Evolutionary conservation across 2,329 filamentous ascomycete species (phyloP).

Genomic region (Aspergillus ruber): DNA sequence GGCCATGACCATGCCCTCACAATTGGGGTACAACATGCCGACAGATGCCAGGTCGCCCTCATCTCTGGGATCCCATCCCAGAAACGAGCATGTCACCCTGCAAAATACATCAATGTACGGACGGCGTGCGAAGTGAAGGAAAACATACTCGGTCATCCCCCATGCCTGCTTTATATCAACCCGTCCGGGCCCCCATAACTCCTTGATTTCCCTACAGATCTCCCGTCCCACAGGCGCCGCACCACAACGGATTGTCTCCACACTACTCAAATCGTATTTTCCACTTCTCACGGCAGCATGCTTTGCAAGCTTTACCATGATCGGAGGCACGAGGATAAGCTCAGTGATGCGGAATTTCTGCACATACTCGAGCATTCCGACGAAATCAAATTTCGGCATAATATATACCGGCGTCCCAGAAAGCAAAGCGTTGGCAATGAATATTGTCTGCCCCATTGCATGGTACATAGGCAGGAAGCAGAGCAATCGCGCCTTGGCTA

Average conservation of each 20-base stretch:
- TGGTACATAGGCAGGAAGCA: conserved; percentile 75
- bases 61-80: conserved; percentile 56
- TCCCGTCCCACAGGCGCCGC: conserved; percentile 60
- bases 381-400: conserved; percentile 71
- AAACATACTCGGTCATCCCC: conserved; percentile 73
- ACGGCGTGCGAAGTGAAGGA: not conserved
- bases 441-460: conserved; percentile 66
- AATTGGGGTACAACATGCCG: conserved; percentile 61
- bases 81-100: conserved; percentile 60
- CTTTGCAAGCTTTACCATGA: conserved; percentile 67
- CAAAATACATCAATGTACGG: conserved; percentile 3
- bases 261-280: conserved; percentile 61
- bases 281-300: conserved; percentile 52
- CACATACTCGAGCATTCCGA: conserved; percentile 62
- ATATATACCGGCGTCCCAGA: conserved; percentile 60
- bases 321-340: conserved; percentile 64
- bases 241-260: conserved; percentile 56
- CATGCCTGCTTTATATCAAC: conserved; percentile 64
- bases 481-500: conserved; percentile 43
- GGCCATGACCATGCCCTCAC: conserved; percentile 60
- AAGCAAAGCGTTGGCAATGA: conserved; percentile 54
- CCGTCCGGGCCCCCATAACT: conserved; percentile 45
- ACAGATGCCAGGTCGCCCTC: conserved; percentile 46
- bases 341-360: conserved; percentile 63
- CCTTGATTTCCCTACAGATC: conserved; percentile 53